These are phyloP conservation scores for Chalciporus pseudorubinellus DNA, from an alignment of 768 basidiomycete species.

Conservation along the genomic window DNA sequence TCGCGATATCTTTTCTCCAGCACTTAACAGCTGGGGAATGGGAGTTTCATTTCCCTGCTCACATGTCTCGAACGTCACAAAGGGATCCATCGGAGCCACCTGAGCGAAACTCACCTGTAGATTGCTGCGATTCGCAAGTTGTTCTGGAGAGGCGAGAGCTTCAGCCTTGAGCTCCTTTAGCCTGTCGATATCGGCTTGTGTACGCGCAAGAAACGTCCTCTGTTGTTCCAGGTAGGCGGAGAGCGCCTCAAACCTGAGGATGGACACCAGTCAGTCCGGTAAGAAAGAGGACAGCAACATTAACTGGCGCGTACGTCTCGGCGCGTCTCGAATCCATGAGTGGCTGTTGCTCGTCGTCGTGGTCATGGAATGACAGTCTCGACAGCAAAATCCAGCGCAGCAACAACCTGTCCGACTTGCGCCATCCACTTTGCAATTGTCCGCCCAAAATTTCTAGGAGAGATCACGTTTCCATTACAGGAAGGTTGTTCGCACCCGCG, in stretches of 20 bases:
- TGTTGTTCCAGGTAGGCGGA: constrained; percentile 63
- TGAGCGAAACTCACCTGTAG: constrained; percentile 33
- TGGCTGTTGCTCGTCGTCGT: constrained; percentile 26
- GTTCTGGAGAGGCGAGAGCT: constrained; percentile 34
- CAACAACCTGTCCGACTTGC: not conserved
- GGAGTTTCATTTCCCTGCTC: constrained; percentile 12
- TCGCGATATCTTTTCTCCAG: constrained; percentile 40
- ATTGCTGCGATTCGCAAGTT: constrained; percentile 31
- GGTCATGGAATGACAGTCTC: constrained; percentile 30
- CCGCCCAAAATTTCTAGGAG: constrained; percentile 24
- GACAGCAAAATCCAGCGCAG: not conserved
- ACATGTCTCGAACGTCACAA: constrained; percentile 13
- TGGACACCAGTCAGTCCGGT: constrained; percentile 1
- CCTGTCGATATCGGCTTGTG: constrained; percentile 59
- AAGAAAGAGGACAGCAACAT: not conserved
- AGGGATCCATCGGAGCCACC: constrained; percentile 1
- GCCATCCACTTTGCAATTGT: constrained; percentile 8
- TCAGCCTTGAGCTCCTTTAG: constrained; percentile 47
- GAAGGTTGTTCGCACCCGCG: constrained; percentile 23
- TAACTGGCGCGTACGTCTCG: constrained; percentile 29
- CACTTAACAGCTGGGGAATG: constrained; percentile 30
- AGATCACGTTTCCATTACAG: constrained; percentile 7
- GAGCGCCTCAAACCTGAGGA: constrained; percentile 51
- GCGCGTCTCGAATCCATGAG: constrained; percentile 34
- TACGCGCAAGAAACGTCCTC: constrained; percentile 53